These are phyloP conservation scores for Trematosphaeria pertusa DNA, from an alignment of 2,329 filamentous ascomycete species.

Conservation along the genomic window DNA sequence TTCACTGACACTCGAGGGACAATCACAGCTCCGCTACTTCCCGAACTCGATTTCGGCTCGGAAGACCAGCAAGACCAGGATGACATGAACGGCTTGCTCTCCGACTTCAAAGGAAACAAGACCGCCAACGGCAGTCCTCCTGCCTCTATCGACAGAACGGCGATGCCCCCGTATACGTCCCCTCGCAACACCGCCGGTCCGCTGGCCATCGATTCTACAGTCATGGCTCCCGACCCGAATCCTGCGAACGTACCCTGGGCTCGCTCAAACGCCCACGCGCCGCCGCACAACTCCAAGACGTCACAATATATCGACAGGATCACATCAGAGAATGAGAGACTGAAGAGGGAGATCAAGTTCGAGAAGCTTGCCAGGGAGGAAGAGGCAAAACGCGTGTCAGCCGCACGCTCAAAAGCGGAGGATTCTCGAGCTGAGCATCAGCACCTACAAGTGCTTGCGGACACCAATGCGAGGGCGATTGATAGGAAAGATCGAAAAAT, in stretches of 20 bases:
- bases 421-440: constrained; percentile 73
- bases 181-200: constrained; percentile 42
- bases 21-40: constrained; percentile 27
- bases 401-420: constrained; percentile 76
- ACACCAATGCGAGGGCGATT: constrained; percentile 73
- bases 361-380: constrained; percentile 66
- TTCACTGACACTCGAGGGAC: constrained; percentile 19
- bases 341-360: constrained; percentile 69
- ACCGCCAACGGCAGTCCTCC: constrained; percentile 21
- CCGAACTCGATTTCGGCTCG: constrained; percentile 26
- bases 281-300: constrained; percentile 42
- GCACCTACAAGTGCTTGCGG: constrained; percentile 71
- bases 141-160: constrained; percentile 13
- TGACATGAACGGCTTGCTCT: constrained; percentile 40
- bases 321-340: constrained; percentile 78
- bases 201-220: constrained; percentile 36
- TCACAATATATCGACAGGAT: constrained; percentile 72
- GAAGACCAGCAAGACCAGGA: no score
- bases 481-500: constrained; percentile 77
- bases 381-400: constrained; percentile 70
- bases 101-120: constrained; percentile 25
- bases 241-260: constrained; percentile 31
- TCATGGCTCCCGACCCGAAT: constrained; percentile 30
- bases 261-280: constrained; percentile 31
- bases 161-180: constrained; percentile 39